Evolutionary conservation across 1,284 basidiomycete species (phyloP).

Genomic region (Coriolopsis trogii): DNA sequence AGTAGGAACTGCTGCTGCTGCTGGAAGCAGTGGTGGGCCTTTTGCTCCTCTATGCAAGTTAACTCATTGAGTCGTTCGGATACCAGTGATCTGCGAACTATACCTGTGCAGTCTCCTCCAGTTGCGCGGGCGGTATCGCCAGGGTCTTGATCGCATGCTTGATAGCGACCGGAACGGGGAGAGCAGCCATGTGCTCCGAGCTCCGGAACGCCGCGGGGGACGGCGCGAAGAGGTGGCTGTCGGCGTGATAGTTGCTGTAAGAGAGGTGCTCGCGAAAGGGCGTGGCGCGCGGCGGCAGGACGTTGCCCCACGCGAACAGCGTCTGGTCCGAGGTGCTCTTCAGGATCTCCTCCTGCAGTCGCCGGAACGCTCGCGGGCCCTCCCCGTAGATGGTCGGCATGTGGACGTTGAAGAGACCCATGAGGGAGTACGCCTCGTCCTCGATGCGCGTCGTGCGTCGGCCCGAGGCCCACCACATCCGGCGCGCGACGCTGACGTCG

Average conservation of each 20-base stretch:
- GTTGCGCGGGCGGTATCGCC: background rate
- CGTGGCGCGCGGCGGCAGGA: conserved; percentile 9
- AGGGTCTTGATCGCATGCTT: conserved; percentile 11
- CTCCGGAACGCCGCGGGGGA: conserved; percentile 15
- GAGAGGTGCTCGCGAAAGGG: conserved; percentile 13
- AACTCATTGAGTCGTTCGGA: background rate
- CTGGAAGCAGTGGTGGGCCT: background rate
- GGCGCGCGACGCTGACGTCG: conserved; percentile 21
- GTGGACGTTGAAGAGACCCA: conserved; percentile 23
- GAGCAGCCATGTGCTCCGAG: conserved; percentile 11
- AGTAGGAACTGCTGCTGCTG: background rate
- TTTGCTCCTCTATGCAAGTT: background rate
- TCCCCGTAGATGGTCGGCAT: conserved; percentile 23
- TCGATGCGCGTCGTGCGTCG: conserved; percentile 19
- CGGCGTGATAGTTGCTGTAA: conserved; percentile 15
- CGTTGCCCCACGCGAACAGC: conserved; percentile 21
- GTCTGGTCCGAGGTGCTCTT: conserved; percentile 22
- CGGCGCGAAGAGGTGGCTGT: conserved; percentile 21
- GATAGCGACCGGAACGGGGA: conserved; percentile 7
- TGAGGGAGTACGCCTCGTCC: conserved; percentile 22
- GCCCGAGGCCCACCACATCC: conserved; percentile 21
- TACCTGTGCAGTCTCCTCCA: background rate
- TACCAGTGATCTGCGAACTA: background rate
- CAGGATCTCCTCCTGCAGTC: conserved; percentile 22
- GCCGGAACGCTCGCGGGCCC: conserved; percentile 14